These are phyloP conservation scores for Panicum hallii DNA, from an alignment of 202 grass and related monocot species.

Conservation along the genomic window DNA sequence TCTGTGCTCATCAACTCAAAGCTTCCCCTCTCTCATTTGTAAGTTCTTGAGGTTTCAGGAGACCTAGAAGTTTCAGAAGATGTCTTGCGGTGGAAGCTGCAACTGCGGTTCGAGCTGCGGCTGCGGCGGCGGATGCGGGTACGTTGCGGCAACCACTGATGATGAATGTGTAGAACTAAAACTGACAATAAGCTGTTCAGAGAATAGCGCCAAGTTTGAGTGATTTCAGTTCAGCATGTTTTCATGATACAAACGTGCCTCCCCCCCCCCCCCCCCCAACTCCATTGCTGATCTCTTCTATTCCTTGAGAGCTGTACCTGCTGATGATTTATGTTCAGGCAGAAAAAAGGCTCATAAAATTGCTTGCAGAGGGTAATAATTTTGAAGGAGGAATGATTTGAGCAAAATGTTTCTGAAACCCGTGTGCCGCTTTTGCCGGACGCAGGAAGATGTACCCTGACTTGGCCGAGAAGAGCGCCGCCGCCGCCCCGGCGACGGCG, in stretches of 20 bases:
- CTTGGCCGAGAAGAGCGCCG: constrained; percentile 31
- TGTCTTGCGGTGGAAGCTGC: constrained; percentile 47
- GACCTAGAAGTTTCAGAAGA: constrained; percentile 11
- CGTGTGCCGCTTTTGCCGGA: not conserved
- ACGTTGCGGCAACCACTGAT: not conserved
- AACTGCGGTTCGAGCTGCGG: constrained; percentile 39
- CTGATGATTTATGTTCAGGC: no score
- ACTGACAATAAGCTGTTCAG: not conserved
- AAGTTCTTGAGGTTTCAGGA: not conserved
- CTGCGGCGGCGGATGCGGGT: constrained; percentile 25
- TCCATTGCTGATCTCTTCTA: not conserved
- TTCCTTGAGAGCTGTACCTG: no score
- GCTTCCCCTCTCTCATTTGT: not conserved
- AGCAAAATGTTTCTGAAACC: not conserved
- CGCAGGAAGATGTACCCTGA: constrained; percentile 46
- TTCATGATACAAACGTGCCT: not conserved
- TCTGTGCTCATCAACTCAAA: constrained; percentile 12
- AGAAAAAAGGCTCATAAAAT: no score
- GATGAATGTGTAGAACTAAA: not conserved
- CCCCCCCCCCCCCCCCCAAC: no score
- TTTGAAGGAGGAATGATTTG: no score
- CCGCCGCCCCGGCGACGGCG: not conserved
- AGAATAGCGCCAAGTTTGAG: not conserved
- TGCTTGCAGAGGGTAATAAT: no score
- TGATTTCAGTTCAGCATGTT: not conserved